Percentiles rank a stretch among this genome's conserved stretches.
Evolutionary conservation across 768 basidiomycete genomes (phyloP).

Genomic region (Suillus tomentosus): DNA sequence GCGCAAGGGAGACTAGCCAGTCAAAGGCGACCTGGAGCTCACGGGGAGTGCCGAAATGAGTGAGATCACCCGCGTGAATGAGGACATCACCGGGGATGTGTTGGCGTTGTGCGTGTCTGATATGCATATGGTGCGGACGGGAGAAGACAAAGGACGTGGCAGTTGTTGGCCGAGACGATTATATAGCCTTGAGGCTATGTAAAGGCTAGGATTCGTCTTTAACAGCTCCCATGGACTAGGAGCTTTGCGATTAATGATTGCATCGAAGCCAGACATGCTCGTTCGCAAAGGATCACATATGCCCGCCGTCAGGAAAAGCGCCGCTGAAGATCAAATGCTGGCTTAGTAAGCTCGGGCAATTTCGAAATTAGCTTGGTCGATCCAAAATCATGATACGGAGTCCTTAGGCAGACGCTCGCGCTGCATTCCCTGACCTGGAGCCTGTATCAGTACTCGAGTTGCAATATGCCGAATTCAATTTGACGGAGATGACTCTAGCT

Average conservation of each 20-base stretch:
- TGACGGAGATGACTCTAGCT: no score
- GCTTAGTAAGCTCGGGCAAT: no score
- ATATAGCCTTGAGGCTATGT: not conserved
- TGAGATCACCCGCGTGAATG: constrained; percentile 44
- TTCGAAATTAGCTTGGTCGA: no score
- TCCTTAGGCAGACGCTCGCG: no score
- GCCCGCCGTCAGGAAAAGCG: no score
- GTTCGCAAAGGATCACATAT: not conserved
- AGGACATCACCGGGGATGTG: constrained; percentile 38
- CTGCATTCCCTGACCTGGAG: no score
- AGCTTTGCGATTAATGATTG: not conserved
- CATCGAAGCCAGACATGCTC: not conserved
- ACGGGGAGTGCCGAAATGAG: constrained; percentile 35
- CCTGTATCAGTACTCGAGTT: no score
- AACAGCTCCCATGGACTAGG: not conserved
- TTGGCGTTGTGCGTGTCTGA: constrained; percentile 37
- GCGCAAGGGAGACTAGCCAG: constrained; percentile 36
- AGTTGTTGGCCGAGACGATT: not conserved
- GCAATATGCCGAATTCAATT: no score
- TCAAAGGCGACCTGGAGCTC: constrained; percentile 34
- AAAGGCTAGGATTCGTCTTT: not conserved
- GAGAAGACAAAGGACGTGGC: not conserved
- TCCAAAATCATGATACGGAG: no score
- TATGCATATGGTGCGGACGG: not conserved
- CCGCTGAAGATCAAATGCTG: no score